Base-by-base conservation (phyloP, 1,139 yeast species). In the Komagataea norvegica region DNA sequence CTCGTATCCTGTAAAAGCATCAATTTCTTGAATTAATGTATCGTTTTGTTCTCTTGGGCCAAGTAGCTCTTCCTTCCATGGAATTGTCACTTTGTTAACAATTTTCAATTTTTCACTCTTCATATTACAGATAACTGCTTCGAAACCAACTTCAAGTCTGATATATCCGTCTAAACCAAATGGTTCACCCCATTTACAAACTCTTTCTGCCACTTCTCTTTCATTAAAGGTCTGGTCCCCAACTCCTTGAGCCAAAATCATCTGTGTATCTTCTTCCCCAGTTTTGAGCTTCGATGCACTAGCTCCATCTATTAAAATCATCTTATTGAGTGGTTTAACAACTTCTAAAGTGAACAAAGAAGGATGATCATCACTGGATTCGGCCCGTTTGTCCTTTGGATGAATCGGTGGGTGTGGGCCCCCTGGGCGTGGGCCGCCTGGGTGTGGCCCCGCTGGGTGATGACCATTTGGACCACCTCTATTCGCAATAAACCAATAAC, bases 251-350 rank as follows among this genome's bases (percentile, higher is more conserved):
- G 60, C 43, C 5, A 55, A 30, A 19, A 52, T 47, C 20, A 46
- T 38, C 46, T 76, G 81, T n/a, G 77, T 72, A 50, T 76, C 81
- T 79, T 74, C 74, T 49, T 70, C 75, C 3, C 80, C 80, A 1
- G 71, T 61, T 3, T 41, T 26, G 2, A 47, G 35, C 51, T 76
- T 76, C 1, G 79, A 73, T 15, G 79, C 81, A 22, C 79, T 74
- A 0, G 80, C 79, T 6, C 82, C 81, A 43, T 76, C 80, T 14
- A 76, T 52, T 38, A 65, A 65, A 9, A 76, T 59, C 25, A 76
- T 52, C 42, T 63, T 68, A 44, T 62, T 64, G 36, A 75, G 52
- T 5, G 79, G 76, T 41, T 59, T 61, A 3, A 54, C 57, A 8
- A 67, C 68, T 40, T 62, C 57, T 45, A 74, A 72, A 0, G 79